phyloP scores from a whole-genome alignment of 495 filamentous ascomycete genomes.

The Extremus antarcticus region DNA sequence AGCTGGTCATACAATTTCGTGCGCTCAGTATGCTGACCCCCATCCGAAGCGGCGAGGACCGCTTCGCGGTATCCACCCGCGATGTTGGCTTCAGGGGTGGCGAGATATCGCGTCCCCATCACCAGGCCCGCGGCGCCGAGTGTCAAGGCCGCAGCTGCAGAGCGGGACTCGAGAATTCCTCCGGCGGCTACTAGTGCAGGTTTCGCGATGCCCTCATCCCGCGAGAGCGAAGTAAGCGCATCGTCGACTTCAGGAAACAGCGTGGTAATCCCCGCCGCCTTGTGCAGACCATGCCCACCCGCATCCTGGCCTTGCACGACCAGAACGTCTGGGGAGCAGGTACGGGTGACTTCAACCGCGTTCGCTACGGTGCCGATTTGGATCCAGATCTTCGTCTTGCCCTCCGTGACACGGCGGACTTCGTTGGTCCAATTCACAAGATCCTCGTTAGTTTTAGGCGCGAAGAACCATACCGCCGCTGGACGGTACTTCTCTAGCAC shows the following conservation, averaged over 20 bases:
- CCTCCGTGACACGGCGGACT: constrained; percentile 37
- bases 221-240: constrained; percentile 32
- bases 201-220: constrained; percentile 20
- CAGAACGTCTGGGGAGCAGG: constrained; percentile 47
- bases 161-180: constrained; percentile 58
- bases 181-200: constrained; percentile 56
- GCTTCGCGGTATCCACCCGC: constrained; percentile 47
- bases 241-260: constrained; percentile 50
- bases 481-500: constrained; percentile 42
- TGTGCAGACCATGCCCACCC: constrained; percentile 57
- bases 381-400: constrained; percentile 50
- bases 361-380: constrained; percentile 55
- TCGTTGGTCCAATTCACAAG: constrained; percentile 43
- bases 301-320: constrained; percentile 66
- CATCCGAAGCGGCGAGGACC: constrained; percentile 49
- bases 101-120: constrained; percentile 62
- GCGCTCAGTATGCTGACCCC: constrained; percentile 49
- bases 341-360: constrained; percentile 34
- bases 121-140: constrained; percentile 57
- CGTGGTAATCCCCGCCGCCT: constrained; percentile 46
- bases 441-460: constrained; percentile 39
- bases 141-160: constrained; percentile 50
- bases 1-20: constrained; percentile 61
- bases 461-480: constrained; percentile 63
- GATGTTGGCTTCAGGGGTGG: constrained; percentile 52